Evolutionary conservation across 164 flowering plant genomes (phyloP).

Genomic region (Cinnamomum micranthum): DNA sequence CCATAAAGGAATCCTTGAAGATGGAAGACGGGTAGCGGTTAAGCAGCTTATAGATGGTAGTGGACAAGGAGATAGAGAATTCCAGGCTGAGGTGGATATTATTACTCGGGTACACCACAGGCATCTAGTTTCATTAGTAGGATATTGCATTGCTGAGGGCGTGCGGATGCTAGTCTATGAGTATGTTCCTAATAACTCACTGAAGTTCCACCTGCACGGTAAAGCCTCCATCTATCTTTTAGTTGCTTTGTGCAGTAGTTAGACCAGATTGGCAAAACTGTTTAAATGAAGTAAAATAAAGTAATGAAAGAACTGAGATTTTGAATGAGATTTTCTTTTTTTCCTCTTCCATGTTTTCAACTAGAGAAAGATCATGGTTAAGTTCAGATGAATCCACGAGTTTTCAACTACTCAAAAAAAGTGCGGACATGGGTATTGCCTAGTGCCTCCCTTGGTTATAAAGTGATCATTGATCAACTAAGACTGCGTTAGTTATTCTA

Average conservation of each 20-base stretch:
- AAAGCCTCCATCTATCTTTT: not conserved
- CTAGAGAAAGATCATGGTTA: not conserved
- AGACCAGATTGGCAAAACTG: too few relatives aligned
- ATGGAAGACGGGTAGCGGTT: constrained; percentile 12
- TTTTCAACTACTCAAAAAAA: too few relatives aligned
- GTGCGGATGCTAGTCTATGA: constrained; percentile 17
- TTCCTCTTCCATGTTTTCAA: not conserved
- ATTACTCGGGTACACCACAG: constrained; percentile 17
- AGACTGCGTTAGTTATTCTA: too few relatives aligned
- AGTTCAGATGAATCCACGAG: too few relatives aligned
- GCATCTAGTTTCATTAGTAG: constrained; percentile 17
- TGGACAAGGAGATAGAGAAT: constrained; percentile 12
- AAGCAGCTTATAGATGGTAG: constrained; percentile 12
- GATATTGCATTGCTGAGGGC: constrained; percentile 3
- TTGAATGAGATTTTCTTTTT: too few relatives aligned
- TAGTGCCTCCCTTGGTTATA: too few relatives aligned
- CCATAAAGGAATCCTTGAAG: constrained; percentile 11
- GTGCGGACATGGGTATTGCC: too few relatives aligned
- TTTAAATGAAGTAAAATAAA: too few relatives aligned
- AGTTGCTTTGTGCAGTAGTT: too few relatives aligned
- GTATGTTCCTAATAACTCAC: constrained; percentile 13
- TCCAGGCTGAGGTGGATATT: constrained; percentile 18
- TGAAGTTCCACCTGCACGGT: constrained; percentile 15
- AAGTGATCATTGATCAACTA: too few relatives aligned
- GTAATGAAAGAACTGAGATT: too few relatives aligned